Evolutionary conservation across 2,329 filamentous ascomycete species (phyloP).

Genomic region (Scorias spongiosa): DNA sequence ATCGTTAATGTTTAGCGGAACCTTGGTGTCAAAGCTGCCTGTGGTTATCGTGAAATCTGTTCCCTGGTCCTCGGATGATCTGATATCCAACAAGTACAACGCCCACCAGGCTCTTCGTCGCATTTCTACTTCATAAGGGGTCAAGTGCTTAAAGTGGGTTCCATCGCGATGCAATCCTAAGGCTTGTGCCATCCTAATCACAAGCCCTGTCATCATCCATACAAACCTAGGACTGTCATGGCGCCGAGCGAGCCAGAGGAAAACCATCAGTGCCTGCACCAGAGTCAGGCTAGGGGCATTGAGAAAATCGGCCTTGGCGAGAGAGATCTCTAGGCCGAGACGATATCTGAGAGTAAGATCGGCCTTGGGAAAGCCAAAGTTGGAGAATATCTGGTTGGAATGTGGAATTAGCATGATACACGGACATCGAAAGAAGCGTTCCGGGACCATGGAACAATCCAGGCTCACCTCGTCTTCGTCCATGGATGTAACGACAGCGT

Average conservation of each 20-base stretch:
- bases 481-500: slow-evolving; percentile 40
- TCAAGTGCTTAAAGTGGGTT: slow-evolving; percentile 14
- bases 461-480: slow-evolving; percentile 39
- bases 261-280: slow-evolving; percentile 8
- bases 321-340: slow-evolving; percentile 24
- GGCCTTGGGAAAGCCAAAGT: slow-evolving; percentile 30
- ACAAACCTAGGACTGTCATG: slow-evolving; percentile 8
- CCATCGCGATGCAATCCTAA: slow-evolving; percentile 41
- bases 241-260: slow-evolving; percentile 8
- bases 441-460: background rate
- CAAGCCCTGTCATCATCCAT: slow-evolving; percentile 11
- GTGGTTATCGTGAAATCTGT: slow-evolving; percentile 6
- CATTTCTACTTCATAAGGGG: slow-evolving; percentile 21
- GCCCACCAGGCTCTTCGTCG: slow-evolving; percentile 25
- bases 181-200: slow-evolving; percentile 39
- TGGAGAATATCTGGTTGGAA: slow-evolving; percentile 27
- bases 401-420: slow-evolving; percentile 21
- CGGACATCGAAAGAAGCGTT: background rate
- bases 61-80: slow-evolving; percentile 9
- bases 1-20: slow-evolving; percentile 22
- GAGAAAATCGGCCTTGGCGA: slow-evolving; percentile 9
- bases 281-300: slow-evolving; percentile 6
- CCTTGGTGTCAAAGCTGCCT: slow-evolving; percentile 8
- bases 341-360: slow-evolving; percentile 34
- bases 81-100: slow-evolving; percentile 13